phyloP scores from a whole-genome alignment of 1,284 basidiomycete genomes.

The Stygiomarasmius scandens region DNA sequence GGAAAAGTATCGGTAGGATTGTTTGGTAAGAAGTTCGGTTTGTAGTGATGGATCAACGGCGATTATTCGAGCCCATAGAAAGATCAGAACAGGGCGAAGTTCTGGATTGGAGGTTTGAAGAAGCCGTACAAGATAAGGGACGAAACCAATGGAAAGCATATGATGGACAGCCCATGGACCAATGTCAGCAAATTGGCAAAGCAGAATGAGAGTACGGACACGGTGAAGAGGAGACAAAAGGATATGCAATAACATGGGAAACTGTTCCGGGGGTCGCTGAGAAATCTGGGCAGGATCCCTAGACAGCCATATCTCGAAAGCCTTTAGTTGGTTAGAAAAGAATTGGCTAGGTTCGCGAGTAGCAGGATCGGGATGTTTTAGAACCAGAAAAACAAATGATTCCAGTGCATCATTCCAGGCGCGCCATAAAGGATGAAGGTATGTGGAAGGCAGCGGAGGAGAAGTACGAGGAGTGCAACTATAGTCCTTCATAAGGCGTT shows the following conservation, averaged over 20 bases:
- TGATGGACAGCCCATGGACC: slow-evolving; percentile 99
- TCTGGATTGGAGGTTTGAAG: slow-evolving; percentile 94
- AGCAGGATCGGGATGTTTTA: slow-evolving; percentile 92
- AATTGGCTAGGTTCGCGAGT: slow-evolving; percentile 90
- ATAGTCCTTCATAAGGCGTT: slow-evolving; percentile 98
- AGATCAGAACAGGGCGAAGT: slow-evolving; percentile 96
- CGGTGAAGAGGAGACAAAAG: slow-evolving; percentile 96
- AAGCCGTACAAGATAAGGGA: slow-evolving; percentile 97
- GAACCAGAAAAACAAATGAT: too few relatives aligned
- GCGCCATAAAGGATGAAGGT: slow-evolving; percentile 95
- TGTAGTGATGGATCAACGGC: slow-evolving; percentile 95
- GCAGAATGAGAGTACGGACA: slow-evolving; percentile 92
- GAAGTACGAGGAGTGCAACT: slow-evolving; percentile 96
- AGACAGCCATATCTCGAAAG: slow-evolving; percentile 98
- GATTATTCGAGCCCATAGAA: slow-evolving; percentile 98
- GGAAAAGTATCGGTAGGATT: slow-evolving; percentile 90
- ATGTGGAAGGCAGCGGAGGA: slow-evolving; percentile 92
- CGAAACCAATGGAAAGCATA: slow-evolving; percentile 96
- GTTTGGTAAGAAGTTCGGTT: slow-evolving; percentile 84
- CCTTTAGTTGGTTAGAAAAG: slow-evolving; percentile 95
- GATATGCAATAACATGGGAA: slow-evolving; percentile 97
- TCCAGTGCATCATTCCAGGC: slow-evolving; percentile 99
- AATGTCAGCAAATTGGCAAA: slow-evolving; percentile 96
- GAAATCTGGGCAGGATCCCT: slow-evolving; percentile 83
- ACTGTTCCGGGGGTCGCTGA: slow-evolving; percentile 91